A percentile compares a stretch with the other conserved stretches of the same genome.
Conservation (phyloP, 345 rosid genomes). For the Citropsis articulata region DNA sequence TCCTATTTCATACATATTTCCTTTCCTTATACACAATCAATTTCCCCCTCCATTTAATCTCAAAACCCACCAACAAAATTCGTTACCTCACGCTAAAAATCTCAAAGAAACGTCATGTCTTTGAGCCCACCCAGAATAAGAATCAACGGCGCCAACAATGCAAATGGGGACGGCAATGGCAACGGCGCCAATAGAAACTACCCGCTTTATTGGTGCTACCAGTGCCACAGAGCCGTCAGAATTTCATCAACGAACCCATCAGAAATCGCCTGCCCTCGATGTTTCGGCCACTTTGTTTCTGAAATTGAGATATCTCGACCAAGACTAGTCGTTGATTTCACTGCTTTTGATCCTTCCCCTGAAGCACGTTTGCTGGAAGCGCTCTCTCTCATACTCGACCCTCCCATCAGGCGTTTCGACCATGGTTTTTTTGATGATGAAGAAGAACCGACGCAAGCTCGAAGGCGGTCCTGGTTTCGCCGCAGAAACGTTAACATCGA, state of each 20-base stretch:
- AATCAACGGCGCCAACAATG: not conserved
- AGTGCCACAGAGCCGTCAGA: slow-evolving; percentile 57
- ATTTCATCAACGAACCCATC: slow-evolving; percentile 39
- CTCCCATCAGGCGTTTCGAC: slow-evolving; percentile 34
- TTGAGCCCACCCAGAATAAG: slow-evolving; percentile 37
- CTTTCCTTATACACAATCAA: not conserved
- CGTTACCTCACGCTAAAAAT: not conserved
- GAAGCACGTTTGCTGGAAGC: slow-evolving; percentile 71
- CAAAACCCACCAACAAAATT: not conserved
- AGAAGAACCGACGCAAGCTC: not conserved
- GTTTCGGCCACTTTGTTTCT: slow-evolving; percentile 48
- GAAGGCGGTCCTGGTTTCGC: slow-evolving; percentile 23
- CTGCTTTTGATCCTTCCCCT: slow-evolving; percentile 63
- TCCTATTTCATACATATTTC: not conserved
- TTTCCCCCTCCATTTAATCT: not conserved
- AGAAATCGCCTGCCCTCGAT: slow-evolving; percentile 57
- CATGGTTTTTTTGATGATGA: slow-evolving; percentile 4
- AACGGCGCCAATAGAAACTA: slow-evolving; percentile 13
- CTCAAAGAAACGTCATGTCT: slow-evolving; percentile 30
- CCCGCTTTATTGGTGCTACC: slow-evolving; percentile 82
- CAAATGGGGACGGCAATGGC: not conserved
- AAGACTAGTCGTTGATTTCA: slow-evolving; percentile 41
- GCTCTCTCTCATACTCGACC: slow-evolving; percentile 62
- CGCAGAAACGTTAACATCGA: not conserved
- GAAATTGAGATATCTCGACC: slow-evolving; percentile 51